Percentiles rank a stretch among this genome's conserved stretches.
Evolutionary conservation across 2,329 filamentous ascomycete genomes (phyloP).

Genomic region (Aspergillus quadricinctus): DNA sequence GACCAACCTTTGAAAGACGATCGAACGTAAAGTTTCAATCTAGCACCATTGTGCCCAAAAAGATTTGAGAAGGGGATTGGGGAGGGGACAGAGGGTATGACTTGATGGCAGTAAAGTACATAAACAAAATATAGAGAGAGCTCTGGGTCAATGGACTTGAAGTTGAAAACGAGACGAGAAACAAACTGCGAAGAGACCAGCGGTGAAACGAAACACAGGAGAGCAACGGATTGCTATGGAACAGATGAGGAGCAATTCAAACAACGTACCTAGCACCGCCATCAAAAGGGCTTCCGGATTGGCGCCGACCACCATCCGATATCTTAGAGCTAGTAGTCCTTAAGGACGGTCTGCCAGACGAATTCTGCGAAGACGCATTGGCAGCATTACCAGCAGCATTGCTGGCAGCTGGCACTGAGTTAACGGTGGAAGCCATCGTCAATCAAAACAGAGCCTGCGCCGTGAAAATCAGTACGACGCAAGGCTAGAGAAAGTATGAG

Average conservation of each 20-base stretch:
- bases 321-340: slow-evolving; percentile 50
- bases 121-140: background rate
- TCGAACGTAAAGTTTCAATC: background rate
- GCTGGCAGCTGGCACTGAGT: slow-evolving; percentile 33
- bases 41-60: background rate
- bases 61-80: background rate
- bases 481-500: slow-evolving; percentile 23
- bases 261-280: slow-evolving; percentile 50
- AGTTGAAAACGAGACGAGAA: background rate
- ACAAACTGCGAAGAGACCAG: slow-evolving; percentile 8
- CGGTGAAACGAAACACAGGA: slow-evolving; percentile 11
- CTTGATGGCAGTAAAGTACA: background rate
- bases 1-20: background rate
- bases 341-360: slow-evolving; percentile 41
- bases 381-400: slow-evolving; percentile 34
- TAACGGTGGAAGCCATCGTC: slow-evolving; percentile 40
- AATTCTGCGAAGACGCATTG: slow-evolving; percentile 35
- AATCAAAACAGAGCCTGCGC: slow-evolving; percentile 29
- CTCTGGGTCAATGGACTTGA: background rate
- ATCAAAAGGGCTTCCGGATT: slow-evolving; percentile 53
- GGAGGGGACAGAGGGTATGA: background rate
- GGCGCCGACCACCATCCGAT: slow-evolving; percentile 52
- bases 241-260: slow-evolving; percentile 8
- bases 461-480: slow-evolving; percentile 34
- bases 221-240: slow-evolving; percentile 1